Evolutionary conservation across 345 rosid species (phyloP).

Genomic region (Hypericum androsaemum): DNA sequence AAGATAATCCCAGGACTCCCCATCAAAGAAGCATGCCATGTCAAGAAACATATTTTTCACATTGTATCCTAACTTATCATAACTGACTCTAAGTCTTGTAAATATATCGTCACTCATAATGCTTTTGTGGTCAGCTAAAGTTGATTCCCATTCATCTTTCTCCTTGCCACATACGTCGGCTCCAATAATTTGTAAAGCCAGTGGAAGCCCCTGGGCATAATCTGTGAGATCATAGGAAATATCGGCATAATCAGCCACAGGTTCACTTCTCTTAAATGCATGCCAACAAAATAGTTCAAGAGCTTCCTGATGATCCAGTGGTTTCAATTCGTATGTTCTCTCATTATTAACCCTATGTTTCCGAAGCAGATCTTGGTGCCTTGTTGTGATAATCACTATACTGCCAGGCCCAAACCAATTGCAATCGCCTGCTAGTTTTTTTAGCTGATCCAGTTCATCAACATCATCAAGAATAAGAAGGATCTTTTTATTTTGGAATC

Average conservation of each 20-base stretch:
- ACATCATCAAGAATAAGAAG: slow-evolving; percentile 13
- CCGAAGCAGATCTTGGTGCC: slow-evolving; percentile 3
- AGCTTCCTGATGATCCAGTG: neutral
- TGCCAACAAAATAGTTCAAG: slow-evolving; percentile 1
- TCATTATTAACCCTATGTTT: neutral
- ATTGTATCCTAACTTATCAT: slow-evolving; percentile 2
- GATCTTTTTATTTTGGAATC: neutral
- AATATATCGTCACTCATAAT: neutral
- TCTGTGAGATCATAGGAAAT: neutral
- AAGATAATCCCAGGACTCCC: neutral
- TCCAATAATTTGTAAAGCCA: slow-evolving; percentile 1
- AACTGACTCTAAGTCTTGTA: neutral
- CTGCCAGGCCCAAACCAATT: slow-evolving; percentile 1
- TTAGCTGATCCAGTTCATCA: slow-evolving; percentile 3
- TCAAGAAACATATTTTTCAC: neutral
- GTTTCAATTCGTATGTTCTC: neutral
- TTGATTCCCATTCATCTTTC: neutral
- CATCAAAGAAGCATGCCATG: slow-evolving; percentile 2
- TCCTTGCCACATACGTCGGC: neutral
- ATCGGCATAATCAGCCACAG: neutral
- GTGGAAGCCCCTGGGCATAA: slow-evolving; percentile 2
- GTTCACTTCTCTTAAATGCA: neutral
- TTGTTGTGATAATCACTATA: slow-evolving; percentile 1
- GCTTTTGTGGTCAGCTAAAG: neutral
- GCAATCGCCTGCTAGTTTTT: neutral